A percentile compares a stretch with the other conserved stretches of the same genome.
Evolutionary conservation across 2,329 filamentous ascomycete genomes (phyloP).

Genomic region (Aspergillaceae sp.): DNA sequence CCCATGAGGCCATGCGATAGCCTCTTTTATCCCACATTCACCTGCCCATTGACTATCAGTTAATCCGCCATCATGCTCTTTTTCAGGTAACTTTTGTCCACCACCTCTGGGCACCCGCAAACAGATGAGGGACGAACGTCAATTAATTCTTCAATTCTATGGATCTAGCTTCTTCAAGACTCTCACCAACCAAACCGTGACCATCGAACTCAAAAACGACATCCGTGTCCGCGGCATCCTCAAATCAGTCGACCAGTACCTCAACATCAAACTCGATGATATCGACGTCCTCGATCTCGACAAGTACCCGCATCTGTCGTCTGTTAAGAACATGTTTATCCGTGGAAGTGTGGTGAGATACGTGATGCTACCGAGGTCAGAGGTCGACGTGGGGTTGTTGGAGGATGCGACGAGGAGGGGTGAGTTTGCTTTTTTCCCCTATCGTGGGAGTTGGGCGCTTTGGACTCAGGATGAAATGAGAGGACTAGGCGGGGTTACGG

Average conservation of each 20-base stretch:
- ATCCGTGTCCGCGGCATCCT: constrained; percentile 91
- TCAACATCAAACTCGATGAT: constrained; percentile 98
- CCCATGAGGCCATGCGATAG: constrained; percentile 8
- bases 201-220: constrained; percentile 98
- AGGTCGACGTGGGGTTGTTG: constrained; percentile 75
- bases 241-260: constrained; percentile 96
- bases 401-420: constrained; percentile 88
- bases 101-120: neutral
- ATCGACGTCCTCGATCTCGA: constrained; percentile 87
- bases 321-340: constrained; percentile 94
- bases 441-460: neutral
- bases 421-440: constrained; percentile 28
- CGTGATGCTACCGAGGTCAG: constrained; percentile 72
- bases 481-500: too few species aligned
- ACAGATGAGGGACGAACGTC: too few species aligned
- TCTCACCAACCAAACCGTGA: constrained; percentile 92
- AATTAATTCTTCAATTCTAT: too few species aligned
- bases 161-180: constrained; percentile 86
- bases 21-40: neutral
- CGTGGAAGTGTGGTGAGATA: constrained; percentile 88
- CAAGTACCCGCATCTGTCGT: constrained; percentile 84
- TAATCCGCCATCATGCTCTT: constrained; percentile 39
- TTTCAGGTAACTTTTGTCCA: constrained; percentile 37
- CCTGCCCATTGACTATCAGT: constrained; percentile 1
- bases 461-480: too few species aligned